A percentile compares a stretch with the other conserved stretches of the same genome.
Conservation (phyloP, 2,329 filamentous ascomycete species). For the Chrysoporthe deuterocubensis region DNA sequence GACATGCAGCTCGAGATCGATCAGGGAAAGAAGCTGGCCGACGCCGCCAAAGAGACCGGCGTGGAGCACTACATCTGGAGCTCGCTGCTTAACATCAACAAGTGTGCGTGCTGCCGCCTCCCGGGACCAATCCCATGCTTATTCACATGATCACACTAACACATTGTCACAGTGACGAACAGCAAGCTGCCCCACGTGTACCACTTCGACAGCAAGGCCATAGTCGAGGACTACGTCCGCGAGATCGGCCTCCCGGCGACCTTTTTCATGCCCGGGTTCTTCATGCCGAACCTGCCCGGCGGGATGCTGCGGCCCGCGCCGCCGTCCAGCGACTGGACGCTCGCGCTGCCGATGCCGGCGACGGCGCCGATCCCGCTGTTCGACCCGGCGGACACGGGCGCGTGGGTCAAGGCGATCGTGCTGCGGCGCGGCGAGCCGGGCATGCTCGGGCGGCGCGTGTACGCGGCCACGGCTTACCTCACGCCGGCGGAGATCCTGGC, state of each 20-base stretch:
- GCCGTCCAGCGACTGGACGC: conserved; percentile 40
- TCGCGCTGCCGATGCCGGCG: conserved; percentile 39
- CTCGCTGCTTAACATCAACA: conserved; percentile 45
- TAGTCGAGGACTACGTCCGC: conserved; percentile 59
- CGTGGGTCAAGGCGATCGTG: conserved; percentile 44
- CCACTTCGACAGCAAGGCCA: conserved; percentile 63
- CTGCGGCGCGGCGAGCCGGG: conserved; percentile 37
- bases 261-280: conserved; percentile 57
- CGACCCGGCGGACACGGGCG: conserved; percentile 43
- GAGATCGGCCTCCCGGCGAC: conserved; percentile 49
- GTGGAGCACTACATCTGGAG: conserved; percentile 51
- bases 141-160: background rate
- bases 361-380: conserved; percentile 41
- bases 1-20: conserved; percentile 45
- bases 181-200: conserved; percentile 47
- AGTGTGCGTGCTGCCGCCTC: conserved; percentile 38
- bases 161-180: conserved; percentile 40
- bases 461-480: conserved; percentile 47
- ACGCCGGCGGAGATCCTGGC: conserved; percentile 45
- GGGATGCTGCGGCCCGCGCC: conserved; percentile 35
- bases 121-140: background rate
- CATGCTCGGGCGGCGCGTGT: conserved; percentile 47
- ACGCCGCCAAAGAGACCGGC: conserved; percentile 48
- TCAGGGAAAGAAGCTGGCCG: conserved; percentile 53
- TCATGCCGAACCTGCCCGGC: conserved; percentile 54